Base-by-base conservation (phyloP, 129 eudicot species). In the Tanacetum coccineum region DNA sequence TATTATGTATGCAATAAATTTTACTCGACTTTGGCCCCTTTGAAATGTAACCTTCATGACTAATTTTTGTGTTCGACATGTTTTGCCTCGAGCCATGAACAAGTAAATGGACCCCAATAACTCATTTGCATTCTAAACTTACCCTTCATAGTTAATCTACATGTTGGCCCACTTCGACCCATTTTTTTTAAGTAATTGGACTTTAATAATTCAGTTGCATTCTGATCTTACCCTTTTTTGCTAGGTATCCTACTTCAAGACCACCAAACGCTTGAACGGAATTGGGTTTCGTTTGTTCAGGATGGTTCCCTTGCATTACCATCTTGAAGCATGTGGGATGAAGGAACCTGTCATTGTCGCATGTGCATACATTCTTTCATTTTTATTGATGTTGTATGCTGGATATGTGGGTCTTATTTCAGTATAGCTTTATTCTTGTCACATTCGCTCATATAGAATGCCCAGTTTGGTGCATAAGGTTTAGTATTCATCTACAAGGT, bases 361-460 rank as follows among this genome's bases (percentile, higher is more conserved):
- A 50, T 89, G 87, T 59, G 91, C 95, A 46, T 92, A 85, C 68
- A 62, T 77, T 39, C 69, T 88, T 14, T 84, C 96, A 13, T 83
- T 77, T 44, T 7, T 82, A 53, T 58, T 88, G 71, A 80, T 85
- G 64, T 65, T 88, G 18, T 81, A 74, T 67, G 95, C 89, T 9
- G 96, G 91, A 71, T 92, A 86, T 60, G 67, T 84, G 0, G 98
- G 95, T 71, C 92, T 92, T 65, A 78, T 81, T 44, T 88, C 98
- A 20, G 98, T 80, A 26, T 85, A 81, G 71, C 50, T 54, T 66
- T 25, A 25, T 42, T 58, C 45, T 70, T 47, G 67, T 26, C 11
- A 70, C 45, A 60, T 71, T 39, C 6, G 3, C 10, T 30, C 4
- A 36, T 13, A 58, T 48, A 19, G 30, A 20, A 67, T 49, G 53